phyloP scores from a whole-genome alignment of 2,329 filamentous ascomycete genomes.

The Pseudocercospora eumusae region DNA sequence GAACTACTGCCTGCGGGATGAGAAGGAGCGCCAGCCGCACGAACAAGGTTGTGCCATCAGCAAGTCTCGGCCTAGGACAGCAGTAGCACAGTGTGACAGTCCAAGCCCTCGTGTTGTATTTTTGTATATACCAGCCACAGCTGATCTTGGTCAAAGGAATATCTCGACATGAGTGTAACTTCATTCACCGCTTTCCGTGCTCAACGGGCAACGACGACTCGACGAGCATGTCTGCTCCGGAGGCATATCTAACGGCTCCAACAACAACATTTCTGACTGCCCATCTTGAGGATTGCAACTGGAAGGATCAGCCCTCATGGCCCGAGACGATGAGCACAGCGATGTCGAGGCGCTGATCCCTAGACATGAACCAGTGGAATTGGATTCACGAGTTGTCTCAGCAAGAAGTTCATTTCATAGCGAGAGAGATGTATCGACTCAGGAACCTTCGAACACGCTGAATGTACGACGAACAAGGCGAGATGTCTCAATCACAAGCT shows the following conservation, averaged over 20 bases:
- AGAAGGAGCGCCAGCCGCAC: not conserved
- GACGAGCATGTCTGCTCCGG: not conserved
- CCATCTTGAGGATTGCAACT: not conserved
- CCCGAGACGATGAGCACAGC: not conserved
- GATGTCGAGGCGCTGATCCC: not conserved
- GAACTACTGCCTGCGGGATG: not conserved
- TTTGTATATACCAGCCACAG: constrained; percentile 6
- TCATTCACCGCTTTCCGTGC: not conserved
- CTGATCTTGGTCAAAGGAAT: not conserved
- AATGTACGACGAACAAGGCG: not conserved
- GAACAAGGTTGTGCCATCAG: not conserved
- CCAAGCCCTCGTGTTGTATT: constrained; percentile 3
- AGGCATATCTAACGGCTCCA: not conserved
- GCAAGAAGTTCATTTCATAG: not conserved
- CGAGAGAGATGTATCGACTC: not conserved
- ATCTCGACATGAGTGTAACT: not conserved
- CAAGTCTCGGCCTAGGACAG: not conserved
- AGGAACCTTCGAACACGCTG: not conserved
- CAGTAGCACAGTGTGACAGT: not conserved
- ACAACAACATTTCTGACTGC: not conserved
- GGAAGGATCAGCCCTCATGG: not conserved
- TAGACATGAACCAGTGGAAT: not conserved
- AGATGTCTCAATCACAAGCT: not conserved
- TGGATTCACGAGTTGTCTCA: not conserved
- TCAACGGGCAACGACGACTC: not conserved